Base-by-base conservation (phyloP, 306 rosid genomes). In the Abrus precatorius region DNA sequence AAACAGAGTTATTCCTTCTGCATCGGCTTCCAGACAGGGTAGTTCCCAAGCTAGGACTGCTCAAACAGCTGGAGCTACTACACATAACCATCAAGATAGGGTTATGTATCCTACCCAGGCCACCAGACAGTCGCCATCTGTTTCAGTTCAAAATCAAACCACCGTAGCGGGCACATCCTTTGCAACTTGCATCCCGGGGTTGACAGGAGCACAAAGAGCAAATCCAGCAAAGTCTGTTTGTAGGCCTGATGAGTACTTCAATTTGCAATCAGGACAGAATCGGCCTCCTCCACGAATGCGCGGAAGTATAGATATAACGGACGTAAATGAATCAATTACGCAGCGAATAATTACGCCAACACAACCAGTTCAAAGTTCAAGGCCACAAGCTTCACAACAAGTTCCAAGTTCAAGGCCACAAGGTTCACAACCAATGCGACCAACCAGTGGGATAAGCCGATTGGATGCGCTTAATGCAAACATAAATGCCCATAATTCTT, bases 221-320 rank as follows among this genome's bases (percentile, higher is more conserved):
- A 83, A 81, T 11, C 62, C 52, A 4, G 43, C 65, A 14, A 88
- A 82, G 59, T 43, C 97, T 54, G 85, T 85, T 70, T 61, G 89
- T 50, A 70, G 87, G 76, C 40, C 89, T 10, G 85, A 85, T 29
- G 85, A 78, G 63, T 53, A 45, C 47, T 66, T 60, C 49, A 86
- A 85, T 43, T 27, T 40, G 11, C 81, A 71, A 57, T 50, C 89
- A 8, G 97, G 89, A 59, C 91, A 86, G 74, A 81, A 85, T 47
- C 87, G 94, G 94, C 88, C 70, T 55, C 94, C 98, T 41, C 84
- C 87, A 29, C 86, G 93, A 81, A 93, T 96, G 99, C 97, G 98
- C 27, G 98, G 99, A 66, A 92, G 97, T 83, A 88, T 96, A 9
- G 6, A 67, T 43, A 27, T 87, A 2, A 91, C 20, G 20, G 92